Conservation (phyloP, 2,329 filamentous ascomycete genomes). For the Fusarium gaditjirri region DNA sequence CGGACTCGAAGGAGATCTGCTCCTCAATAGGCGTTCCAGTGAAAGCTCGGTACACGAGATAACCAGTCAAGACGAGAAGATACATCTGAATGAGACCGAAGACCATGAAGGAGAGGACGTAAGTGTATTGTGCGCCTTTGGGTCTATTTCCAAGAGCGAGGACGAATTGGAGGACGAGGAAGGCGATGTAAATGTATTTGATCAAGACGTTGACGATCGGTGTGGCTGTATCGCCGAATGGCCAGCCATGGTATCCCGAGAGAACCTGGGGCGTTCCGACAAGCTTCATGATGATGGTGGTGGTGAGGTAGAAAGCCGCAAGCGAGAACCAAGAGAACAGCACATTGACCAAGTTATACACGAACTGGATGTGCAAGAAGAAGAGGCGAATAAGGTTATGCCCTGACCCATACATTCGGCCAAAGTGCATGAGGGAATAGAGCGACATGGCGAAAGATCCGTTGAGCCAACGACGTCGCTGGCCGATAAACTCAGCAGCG, state of each 20-base stretch:
- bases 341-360: slow-evolving; percentile 41
- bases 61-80: slow-evolving; percentile 37
- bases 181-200: slow-evolving; percentile 40
- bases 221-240: slow-evolving; percentile 37
- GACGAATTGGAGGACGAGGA: slow-evolving; percentile 40
- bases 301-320: slow-evolving; percentile 38
- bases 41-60: slow-evolving; percentile 40
- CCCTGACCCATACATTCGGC: slow-evolving; percentile 37
- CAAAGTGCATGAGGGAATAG: slow-evolving; percentile 42
- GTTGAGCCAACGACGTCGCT: slow-evolving; percentile 41
- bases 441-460: slow-evolving; percentile 42
- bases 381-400: slow-evolving; percentile 39
- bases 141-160: slow-evolving; percentile 41
- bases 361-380: slow-evolving; percentile 40
- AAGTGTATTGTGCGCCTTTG: slow-evolving; percentile 40
- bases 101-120: slow-evolving; percentile 40
- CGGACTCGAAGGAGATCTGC: slow-evolving; percentile 36
- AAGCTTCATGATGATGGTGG: slow-evolving; percentile 41
- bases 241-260: slow-evolving; percentile 37
- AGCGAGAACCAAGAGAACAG: slow-evolving; percentile 40
- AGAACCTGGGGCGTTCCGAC: slow-evolving; percentile 36
- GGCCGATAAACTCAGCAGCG: slow-evolving; percentile 38
- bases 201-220: slow-evolving; percentile 40
- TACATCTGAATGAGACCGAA: slow-evolving; percentile 40
- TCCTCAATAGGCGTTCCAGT: slow-evolving; percentile 33